phyloP scores from a whole-genome alignment of 2,329 filamentous ascomycete genomes.

The Sclerotiophoma versabilis region DNA sequence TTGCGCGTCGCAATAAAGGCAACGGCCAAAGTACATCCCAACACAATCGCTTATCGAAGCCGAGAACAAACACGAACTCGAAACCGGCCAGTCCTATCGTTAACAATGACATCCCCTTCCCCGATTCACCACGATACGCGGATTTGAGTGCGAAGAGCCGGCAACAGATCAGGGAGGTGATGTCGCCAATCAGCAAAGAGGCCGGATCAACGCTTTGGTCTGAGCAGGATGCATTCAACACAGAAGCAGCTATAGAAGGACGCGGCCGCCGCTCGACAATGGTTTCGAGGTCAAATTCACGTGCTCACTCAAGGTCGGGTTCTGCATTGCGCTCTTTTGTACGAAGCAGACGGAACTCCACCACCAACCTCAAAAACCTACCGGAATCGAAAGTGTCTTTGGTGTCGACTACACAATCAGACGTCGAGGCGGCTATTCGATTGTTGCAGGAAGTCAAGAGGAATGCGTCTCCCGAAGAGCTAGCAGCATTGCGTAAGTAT shows the following conservation, averaged over 20 bases:
- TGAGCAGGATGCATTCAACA: constrained; percentile 29
- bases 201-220: constrained; percentile 22
- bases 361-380: constrained; percentile 31
- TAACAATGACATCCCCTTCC: constrained; percentile 30
- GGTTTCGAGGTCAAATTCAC: constrained; percentile 39
- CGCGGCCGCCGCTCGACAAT: constrained; percentile 35
- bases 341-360: constrained; percentile 17
- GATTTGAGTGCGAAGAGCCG: constrained; percentile 37
- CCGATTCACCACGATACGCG: constrained; percentile 33
- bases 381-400: constrained; percentile 41
- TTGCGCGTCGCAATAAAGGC: constrained; percentile 27
- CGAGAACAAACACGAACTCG: constrained; percentile 47
- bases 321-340: constrained; percentile 33
- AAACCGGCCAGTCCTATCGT: constrained; percentile 20
- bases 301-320: constrained; percentile 32
- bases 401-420: constrained; percentile 45
- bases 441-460: constrained; percentile 58
- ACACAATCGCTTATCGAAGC: constrained; percentile 44
- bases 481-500: constrained; percentile 52
- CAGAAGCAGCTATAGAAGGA: constrained; percentile 30
- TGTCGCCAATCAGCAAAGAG: constrained; percentile 39
- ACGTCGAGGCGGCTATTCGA: constrained; percentile 54
- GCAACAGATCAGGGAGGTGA: constrained; percentile 38
- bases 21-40: constrained; percentile 37
- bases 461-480: constrained; percentile 56